Base-by-base conservation (phyloP, 1,139 yeast species). In the Candida labiduridarum region DNA sequence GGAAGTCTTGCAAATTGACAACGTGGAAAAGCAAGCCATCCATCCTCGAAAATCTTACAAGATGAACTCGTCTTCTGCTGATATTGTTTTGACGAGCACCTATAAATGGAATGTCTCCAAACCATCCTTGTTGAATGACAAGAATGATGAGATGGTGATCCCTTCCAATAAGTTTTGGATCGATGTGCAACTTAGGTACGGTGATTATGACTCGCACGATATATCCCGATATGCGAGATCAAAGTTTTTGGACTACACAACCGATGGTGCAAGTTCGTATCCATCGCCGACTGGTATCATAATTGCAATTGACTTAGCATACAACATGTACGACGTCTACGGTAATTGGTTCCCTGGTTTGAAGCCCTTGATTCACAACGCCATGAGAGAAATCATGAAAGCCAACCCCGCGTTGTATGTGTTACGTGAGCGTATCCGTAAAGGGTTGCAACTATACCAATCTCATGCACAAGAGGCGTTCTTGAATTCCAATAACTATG, bases 281-380 rank as follows among this genome's bases (percentile, higher is more conserved):
- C 99, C 99, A 2, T 87, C 96, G 0, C 92, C 97, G 1, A 89
- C 97, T 0, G 99, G 99, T 55, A 78, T 89, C 4, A 83, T 94
- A 78, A 80, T 95, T 47, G 96, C 96, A 29, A 80, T 95, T 56
- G 99, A 95, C 68, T 76, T 95, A 59, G 97, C 99, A 0, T 95
- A 95, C 67, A 94, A 94, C 66, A 89, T 91, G 87, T 91, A 89
- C 64, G 97, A 91, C 67, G 94, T 96, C 0, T 95, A 90, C 67
- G 99, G 99, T 34, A 91, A 90, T 61, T 95, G 99, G 98, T 89
- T 94, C 72, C 94, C 96, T 3, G 98, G 98, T 1, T 72, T 94
- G 66, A 95, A 95, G 65, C 90, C 92, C 4, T 74, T 95, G 62
- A 76, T 94, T 73, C 96, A 89, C 62, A 90, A 87, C 63, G 96